These are phyloP conservation scores for Lindgomyces ingoldianus DNA, from an alignment of 495 filamentous ascomycete genomes.

Conservation along the genomic window DNA sequence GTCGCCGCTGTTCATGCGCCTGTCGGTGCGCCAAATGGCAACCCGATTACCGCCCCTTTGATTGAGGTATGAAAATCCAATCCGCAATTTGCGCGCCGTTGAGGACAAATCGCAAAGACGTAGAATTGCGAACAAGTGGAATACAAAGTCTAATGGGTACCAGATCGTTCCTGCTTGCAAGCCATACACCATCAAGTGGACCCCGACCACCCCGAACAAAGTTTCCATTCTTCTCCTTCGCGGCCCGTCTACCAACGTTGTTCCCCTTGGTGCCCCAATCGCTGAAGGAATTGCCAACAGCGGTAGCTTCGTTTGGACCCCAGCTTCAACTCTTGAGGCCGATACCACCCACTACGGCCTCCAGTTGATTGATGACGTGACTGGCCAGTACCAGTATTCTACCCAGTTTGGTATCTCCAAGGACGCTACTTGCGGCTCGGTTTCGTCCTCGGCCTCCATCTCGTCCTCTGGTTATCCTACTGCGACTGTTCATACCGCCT, in stretches of 20 bases:
- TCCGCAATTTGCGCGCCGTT: neutral
- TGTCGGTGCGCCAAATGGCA: constrained; percentile 53
- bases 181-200: constrained; percentile 65
- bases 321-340: constrained; percentile 50
- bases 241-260: constrained; percentile 60
- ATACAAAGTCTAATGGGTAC: neutral
- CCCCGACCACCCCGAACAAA: constrained; percentile 46
- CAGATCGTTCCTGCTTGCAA: constrained; percentile 55
- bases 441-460: constrained; percentile 16
- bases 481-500: neutral
- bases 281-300: constrained; percentile 59
- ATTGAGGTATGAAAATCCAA: constrained; percentile 41
- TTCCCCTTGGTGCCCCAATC: constrained; percentile 55
- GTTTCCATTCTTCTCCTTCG: constrained; percentile 65
- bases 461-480: constrained; percentile 11
- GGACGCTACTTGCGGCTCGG: constrained; percentile 21
- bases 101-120: too few species aligned
- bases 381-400: constrained; percentile 67
- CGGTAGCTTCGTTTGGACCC: constrained; percentile 62
- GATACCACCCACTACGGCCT: constrained; percentile 59
- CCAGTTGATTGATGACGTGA: constrained; percentile 63
- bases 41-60: constrained; percentile 59
- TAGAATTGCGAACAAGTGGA: neutral
- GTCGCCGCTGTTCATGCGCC: constrained; percentile 51
- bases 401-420: constrained; percentile 69